Base-by-base conservation (phyloP, 75 land plant genomes). In the Isoetes taiwanensis region DNA sequence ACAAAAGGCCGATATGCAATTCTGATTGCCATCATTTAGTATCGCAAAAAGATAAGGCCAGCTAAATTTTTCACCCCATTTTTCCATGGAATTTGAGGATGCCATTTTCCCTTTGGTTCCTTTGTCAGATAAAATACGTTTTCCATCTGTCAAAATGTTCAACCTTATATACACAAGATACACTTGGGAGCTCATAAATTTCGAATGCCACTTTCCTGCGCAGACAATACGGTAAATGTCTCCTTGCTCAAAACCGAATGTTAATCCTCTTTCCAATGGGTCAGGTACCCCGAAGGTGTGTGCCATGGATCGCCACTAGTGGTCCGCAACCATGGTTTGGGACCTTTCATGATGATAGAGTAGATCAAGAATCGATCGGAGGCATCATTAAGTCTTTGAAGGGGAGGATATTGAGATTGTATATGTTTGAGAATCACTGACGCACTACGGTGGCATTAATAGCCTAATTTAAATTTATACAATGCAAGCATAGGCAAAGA, bases 291-390 rank as follows among this genome's bases (percentile, higher is more conserved):
- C 28, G 78, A 86, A 56, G 73, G 77, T 60, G 83, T 77, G 46
- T 83, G 83, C 85, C 85, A 85, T 25, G 82, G 83, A 76, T 93
- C 98, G 58, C 76, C 75, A 64, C 96, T 84, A 31, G 99, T 61
- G 55, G 77, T 81, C n/a, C 82, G 83, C 2, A 94, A 71, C 99
- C 99, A 94, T 56, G 96, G 82, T 19, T 80, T 77, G 57, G 96
- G 82, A 16, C 96, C 99, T 63, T 67, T 65, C 89, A 96, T 62
- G 76, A 80, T 71, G 84, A 94, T 19, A 94, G 80, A 31, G 99
- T 73, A 53, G 86, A 89, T 16, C 96, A 78, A 64, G 82, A 70
- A 94, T 67, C 16, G 63, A 30, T 46, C 75, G 81, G 80, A 62
- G 48, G 62, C 57, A 24, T 67, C 63, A 63, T 75, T 74, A 20